Base-by-base conservation (phyloP, 768 basidiomycete genomes). In the Multifurca ochricompacta region DNA sequence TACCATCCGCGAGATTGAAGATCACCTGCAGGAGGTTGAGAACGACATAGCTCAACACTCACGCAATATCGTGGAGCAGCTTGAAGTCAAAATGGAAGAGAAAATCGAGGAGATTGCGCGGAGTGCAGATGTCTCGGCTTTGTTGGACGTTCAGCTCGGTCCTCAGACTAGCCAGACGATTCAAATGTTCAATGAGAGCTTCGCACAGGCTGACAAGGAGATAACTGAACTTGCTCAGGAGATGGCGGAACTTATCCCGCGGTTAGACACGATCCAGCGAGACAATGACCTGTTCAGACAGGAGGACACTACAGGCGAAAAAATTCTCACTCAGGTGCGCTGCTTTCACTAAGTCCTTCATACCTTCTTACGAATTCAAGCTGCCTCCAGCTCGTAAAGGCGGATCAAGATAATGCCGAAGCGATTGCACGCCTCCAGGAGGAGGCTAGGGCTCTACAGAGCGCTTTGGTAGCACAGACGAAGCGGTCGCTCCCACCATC, bases 301-400 rank as follows among this genome's bases (percentile, higher is more conserved):
- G 43, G 64, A 67, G 49, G 66, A 68, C 25, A 53, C 35, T 16
- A 28, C 39, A 9, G 53, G 60, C 19, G 58, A 43, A 41, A 45
- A 50, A 6, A 49, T 54, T 11, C 35, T 68, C 21, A 56, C 41
- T 2, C 45, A 59, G 59, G 69, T 70, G 51, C 14, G 64, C 59
- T 19, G 1, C 31, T 27, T 3, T 4, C n/a, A 6, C 16, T n/a
- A 31, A 4, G 5, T 14, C 9, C 25, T 30, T 36, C 19, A 18
- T 28, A 25, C 2, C 16, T 2, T 44, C 23, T 35, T 21, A 28
- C 42, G 19, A 25, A 16, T 9, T 6, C 21, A 9, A n/a, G 11
- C 30, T 23, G 9, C 21, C 9, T 34, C 21, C 36, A 65, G 62
- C 48, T 63, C 14, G 48, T 59, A 40, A 42, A 44, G 4, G 25